Evolutionary conservation across 306 rosid species (phyloP).

Genomic region (Quercus ilex): DNA sequence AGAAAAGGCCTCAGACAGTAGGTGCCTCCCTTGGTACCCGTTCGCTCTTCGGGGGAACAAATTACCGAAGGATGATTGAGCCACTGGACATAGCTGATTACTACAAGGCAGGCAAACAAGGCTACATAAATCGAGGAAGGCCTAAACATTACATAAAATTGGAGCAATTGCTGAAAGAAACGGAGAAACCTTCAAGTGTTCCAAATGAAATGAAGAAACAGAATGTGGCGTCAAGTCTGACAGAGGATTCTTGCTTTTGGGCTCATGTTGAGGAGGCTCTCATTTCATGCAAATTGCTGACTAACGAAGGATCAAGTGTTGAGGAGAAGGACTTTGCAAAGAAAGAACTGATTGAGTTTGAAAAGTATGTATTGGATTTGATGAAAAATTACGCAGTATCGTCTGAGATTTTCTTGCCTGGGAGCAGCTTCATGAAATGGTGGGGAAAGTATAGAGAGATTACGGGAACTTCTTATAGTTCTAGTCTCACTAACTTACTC

Average conservation of each 20-base stretch:
- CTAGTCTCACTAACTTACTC: conserved; percentile 33
- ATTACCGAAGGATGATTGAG: conserved; percentile 65
- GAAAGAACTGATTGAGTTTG: conserved; percentile 32
- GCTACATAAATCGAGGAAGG: conserved; percentile 26
- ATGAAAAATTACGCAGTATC: conserved; percentile 43
- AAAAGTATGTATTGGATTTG: conserved; percentile 32
- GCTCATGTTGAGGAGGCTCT: conserved; percentile 64
- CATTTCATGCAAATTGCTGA: conserved; percentile 22
- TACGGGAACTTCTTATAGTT: conserved; percentile 2
- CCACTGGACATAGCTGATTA: conserved; percentile 52
- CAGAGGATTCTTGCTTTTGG: conserved; percentile 75
- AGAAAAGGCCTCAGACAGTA: conserved; percentile 44
- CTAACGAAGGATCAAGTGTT: not conserved
- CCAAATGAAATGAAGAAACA: not conserved
- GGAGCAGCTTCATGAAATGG: conserved; percentile 69
- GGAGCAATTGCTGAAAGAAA: conserved; percentile 36
- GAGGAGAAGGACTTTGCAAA: conserved; percentile 4
- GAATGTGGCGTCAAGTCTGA: conserved; percentile 34
- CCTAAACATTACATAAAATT: conserved; percentile 33
- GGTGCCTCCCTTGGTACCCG: conserved; percentile 14
- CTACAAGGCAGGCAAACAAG: conserved; percentile 15
- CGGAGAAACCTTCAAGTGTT: too few species aligned
- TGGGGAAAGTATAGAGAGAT: conserved; percentile 35
- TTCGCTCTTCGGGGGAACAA: conserved; percentile 47
- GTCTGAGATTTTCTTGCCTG: conserved; percentile 55